Conservation (phyloP, 306 rosid species). For the Corylus heterophylla region DNA sequence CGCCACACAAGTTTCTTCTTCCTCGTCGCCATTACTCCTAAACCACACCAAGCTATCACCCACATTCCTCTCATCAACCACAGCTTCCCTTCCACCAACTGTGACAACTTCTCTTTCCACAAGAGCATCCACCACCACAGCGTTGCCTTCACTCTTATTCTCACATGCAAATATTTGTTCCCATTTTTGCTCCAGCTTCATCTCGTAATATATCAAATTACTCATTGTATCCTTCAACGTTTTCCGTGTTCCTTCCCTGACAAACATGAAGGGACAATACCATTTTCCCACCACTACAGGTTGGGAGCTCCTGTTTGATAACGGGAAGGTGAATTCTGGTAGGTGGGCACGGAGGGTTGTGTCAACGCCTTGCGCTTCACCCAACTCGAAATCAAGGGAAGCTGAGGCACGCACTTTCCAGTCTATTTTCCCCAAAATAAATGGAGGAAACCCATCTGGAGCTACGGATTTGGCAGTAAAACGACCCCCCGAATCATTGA, state of each 20-base stretch:
- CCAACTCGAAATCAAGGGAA: conserved; percentile 21
- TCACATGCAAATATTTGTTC: conserved; percentile 30
- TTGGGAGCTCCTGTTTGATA: background rate
- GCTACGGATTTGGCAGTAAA: conserved; percentile 37
- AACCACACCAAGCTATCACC: conserved; percentile 32
- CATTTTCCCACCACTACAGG: conserved; percentile 46
- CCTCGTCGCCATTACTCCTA: conserved; percentile 3
- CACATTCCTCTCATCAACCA: background rate
- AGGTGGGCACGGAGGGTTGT: conserved; percentile 28
- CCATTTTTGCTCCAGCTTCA: conserved; percentile 47
- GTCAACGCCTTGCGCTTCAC: conserved; percentile 40
- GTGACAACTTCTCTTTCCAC: conserved; percentile 25
- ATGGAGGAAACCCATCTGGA: conserved; percentile 41
- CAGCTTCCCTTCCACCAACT: conserved; percentile 22
- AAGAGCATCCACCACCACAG: conserved; percentile 27
- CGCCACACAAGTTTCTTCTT: conserved; percentile 11
- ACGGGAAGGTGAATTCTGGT: conserved; percentile 32
- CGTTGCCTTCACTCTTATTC: background rate
- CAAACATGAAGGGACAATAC: conserved; percentile 47
- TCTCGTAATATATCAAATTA: conserved; percentile 34
- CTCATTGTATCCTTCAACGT: conserved; percentile 4
- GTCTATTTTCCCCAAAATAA: conserved; percentile 30
- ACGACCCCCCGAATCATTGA: conserved; percentile 20
- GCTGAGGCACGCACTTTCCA: conserved; percentile 25
- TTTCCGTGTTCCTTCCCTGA: conserved; percentile 31